Evolutionary conservation across 768 basidiomycete genomes (phyloP), one percentile per base, ranked within the genome.

Genomic region (Agrocybe pediades): DNA sequence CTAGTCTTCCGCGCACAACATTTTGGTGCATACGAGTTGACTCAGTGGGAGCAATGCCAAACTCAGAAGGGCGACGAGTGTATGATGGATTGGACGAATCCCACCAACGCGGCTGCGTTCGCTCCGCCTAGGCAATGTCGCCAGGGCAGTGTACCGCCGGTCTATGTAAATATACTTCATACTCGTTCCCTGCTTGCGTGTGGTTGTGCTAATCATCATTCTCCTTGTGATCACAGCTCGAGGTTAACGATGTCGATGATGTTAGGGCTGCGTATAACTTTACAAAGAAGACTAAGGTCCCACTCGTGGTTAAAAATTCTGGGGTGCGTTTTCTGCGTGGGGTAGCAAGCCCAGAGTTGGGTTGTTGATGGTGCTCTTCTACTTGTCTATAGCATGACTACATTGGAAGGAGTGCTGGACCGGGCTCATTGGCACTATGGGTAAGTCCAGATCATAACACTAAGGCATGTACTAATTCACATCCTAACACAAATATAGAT

Each of bases 21-120:
- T 25, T 57, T 57, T 27, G 56, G 56, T 23, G 46, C 52, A 3
- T 57, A 57, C 42, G 52, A 57, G 41, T 45, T 50, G 11, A 62
- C 75, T 0, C 78, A 84, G 54, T 84, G 80, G 80, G 83, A 83
- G 58, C 80, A 79, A 0, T 86, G 84, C 60, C 80, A 83, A 62
- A 51, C 62, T n/a, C n/a, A n/a, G 8, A 71, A 69, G 1, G 67
- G 69, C 9, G 69, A 74, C n/a, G 72, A 76, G 29, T 85, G 84
- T 58, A 65, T 82, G 2, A 71, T 85, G 9, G 74, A 82, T 60
- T 77, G 61, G 54, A 55, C 56, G 3, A 44, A 67, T 42, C 71
- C 75, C 0, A 54, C 69, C n/a, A 68, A 77, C 50, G 44, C 62
- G 16, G 49, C 48, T 8, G 53, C 66, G 6, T 64, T 66, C 3